Conservation (phyloP, 208 protist genomes). For the Crithidia bombi region DNA sequence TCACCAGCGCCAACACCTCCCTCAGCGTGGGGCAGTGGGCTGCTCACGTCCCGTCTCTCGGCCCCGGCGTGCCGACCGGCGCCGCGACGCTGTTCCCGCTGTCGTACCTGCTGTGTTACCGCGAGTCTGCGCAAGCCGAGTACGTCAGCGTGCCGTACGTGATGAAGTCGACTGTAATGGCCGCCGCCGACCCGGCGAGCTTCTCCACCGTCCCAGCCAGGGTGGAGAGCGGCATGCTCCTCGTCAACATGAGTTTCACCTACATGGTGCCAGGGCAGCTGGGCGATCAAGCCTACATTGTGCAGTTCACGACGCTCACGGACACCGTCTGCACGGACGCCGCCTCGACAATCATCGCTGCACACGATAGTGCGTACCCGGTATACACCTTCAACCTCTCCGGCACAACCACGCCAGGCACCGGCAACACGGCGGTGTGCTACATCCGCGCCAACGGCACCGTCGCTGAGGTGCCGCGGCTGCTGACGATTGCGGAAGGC, state of each 20-base stretch:
- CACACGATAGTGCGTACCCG: slow-evolving; percentile 47
- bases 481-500: slow-evolving; percentile 48
- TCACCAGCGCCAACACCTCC: slow-evolving; percentile 27
- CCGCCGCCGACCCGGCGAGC: slow-evolving; percentile 53
- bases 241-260: slow-evolving; percentile 61
- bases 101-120: slow-evolving; percentile 81
- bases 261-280: slow-evolving; percentile 29
- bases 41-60: slow-evolving; percentile 82
- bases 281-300: slow-evolving; percentile 77
- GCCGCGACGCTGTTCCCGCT: slow-evolving; percentile 61
- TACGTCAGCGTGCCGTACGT: slow-evolving; percentile 70
- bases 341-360: slow-evolving; percentile 39
- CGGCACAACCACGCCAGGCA: slow-evolving; percentile 28
- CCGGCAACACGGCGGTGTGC: slow-evolving; percentile 67
- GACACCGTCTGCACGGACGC: slow-evolving; percentile 74
- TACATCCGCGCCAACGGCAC: slow-evolving; percentile 69
- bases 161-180: slow-evolving; percentile 15
- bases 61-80: slow-evolving; percentile 52
- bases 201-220: slow-evolving; percentile 57
- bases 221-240: slow-evolving; percentile 64
- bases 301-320: slow-evolving; percentile 63
- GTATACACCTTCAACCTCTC: slow-evolving; percentile 66
- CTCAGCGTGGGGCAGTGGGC: slow-evolving; percentile 41
- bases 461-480: slow-evolving; percentile 86
- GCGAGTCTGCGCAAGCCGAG: slow-evolving; percentile 67